Evolutionary conservation across 164 flowering plant species (phyloP).

Genomic region (Hamamelis virginiana): DNA sequence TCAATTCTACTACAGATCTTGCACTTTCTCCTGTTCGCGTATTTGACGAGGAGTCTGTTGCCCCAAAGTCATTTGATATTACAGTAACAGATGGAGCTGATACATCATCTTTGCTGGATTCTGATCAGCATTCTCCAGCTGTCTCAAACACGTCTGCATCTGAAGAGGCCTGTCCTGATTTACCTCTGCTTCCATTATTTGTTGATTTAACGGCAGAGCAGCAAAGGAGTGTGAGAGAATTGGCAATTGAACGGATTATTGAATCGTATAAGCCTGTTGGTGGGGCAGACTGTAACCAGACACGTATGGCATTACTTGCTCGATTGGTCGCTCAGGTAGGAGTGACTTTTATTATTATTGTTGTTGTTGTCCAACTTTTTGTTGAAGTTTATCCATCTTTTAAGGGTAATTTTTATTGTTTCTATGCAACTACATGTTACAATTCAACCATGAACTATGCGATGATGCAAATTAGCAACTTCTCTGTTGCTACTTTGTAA

Average conservation of each 20-base stretch:
- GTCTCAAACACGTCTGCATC: conserved; percentile 33
- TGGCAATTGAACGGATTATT: conserved; percentile 64
- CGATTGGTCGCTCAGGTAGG: conserved; percentile 86
- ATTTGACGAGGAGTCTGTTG: conserved; percentile 36
- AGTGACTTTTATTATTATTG: too few species aligned
- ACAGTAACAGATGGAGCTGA: conserved; percentile 31
- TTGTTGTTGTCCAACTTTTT: too few species aligned
- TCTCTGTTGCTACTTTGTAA: not conserved
- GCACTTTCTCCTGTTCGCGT: conserved; percentile 32
- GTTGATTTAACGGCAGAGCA: conserved; percentile 68
- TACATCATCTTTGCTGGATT: conserved; percentile 32
- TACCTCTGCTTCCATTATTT: conserved; percentile 60
- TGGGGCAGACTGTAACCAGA: conserved; percentile 43
- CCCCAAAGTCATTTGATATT: conserved; percentile 25
- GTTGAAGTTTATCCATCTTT: conserved; percentile 7
- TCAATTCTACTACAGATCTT: conserved; percentile 30
- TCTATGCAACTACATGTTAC: not conserved
- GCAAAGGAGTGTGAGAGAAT: conserved; percentile 31
- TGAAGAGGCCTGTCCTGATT: conserved; percentile 59
- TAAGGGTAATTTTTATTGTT: not conserved
- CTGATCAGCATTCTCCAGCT: conserved; percentile 53
- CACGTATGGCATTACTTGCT: conserved; percentile 72
- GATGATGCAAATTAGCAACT: conserved; percentile 6
- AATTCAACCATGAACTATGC: not conserved
- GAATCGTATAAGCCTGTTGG: conserved; percentile 41